These are phyloP conservation scores for Rosellinia necatrix DNA, from an alignment of 2,329 filamentous ascomycete genomes.

Conservation along the genomic window DNA sequence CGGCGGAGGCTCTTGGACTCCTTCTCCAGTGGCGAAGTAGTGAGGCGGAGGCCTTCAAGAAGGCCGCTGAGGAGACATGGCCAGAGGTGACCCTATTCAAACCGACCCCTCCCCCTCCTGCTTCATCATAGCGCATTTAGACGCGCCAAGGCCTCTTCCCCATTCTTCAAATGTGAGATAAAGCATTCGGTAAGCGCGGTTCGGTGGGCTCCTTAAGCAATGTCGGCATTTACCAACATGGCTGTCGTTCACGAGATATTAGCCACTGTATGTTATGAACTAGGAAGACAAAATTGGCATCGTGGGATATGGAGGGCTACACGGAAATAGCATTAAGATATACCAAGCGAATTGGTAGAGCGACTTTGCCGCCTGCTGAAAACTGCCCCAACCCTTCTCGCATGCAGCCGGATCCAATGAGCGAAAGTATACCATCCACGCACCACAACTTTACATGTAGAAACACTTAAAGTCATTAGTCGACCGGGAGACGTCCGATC, in stretches of 20 bases:
- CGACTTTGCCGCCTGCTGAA: too few species aligned
- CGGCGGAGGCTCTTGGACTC: slow-evolving; percentile 47
- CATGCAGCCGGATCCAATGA: too few species aligned
- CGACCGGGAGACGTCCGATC: background rate
- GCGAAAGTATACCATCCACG: too few species aligned
- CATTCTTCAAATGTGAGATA: slow-evolving; percentile 11
- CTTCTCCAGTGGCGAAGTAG: slow-evolving; percentile 56
- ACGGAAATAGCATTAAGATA: too few species aligned
- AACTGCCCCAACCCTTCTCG: too few species aligned
- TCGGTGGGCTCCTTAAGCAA: slow-evolving; percentile 2
- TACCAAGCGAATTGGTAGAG: too few species aligned
- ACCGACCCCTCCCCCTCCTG: slow-evolving; percentile 15
- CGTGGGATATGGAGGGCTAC: background rate
- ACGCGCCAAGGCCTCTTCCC: background rate
- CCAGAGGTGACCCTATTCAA: slow-evolving; percentile 54
- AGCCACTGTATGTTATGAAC: slow-evolving; percentile 6
- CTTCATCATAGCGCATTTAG: slow-evolving; percentile 11
- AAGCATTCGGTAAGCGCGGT: slow-evolving; percentile 1
- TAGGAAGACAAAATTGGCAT: background rate
- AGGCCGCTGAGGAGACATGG: slow-evolving; percentile 55
- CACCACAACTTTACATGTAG: too few species aligned
- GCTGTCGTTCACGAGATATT: slow-evolving; percentile 1
- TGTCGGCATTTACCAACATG: background rate
- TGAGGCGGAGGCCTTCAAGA: slow-evolving; percentile 54
- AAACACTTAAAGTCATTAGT: background rate